Percentiles rank a stretch among this genome's conserved stretches.
phyloP scores from a whole-genome alignment of 148 eudicot genomes.

The Heliamphora exappendiculata region DNA sequence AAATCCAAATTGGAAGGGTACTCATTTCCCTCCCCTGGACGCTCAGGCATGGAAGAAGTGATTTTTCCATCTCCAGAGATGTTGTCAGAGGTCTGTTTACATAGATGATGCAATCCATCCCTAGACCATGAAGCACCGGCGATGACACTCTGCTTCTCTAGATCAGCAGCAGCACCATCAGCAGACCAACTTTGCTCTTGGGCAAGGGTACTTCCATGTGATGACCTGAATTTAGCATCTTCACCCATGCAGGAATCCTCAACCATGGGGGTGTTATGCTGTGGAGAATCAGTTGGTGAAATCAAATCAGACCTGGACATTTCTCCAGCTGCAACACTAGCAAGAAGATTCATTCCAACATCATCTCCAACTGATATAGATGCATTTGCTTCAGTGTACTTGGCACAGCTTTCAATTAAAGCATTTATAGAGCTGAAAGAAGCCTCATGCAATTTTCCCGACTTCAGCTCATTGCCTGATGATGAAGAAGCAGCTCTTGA shows the following conservation, averaged over 20 bases:
- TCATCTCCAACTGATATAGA: slow-evolving; percentile 63
- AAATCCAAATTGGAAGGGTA: slow-evolving; percentile 16
- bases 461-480: slow-evolving; percentile 28
- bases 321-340: slow-evolving; percentile 92
- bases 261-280: slow-evolving; percentile 21
- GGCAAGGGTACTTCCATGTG: slow-evolving; percentile 14
- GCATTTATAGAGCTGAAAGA: slow-evolving; percentile 84
- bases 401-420: slow-evolving; percentile 77
- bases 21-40: slow-evolving; percentile 6
- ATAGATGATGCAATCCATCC: slow-evolving; percentile 6
- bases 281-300: slow-evolving; percentile 53
- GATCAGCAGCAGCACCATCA: slow-evolving; percentile 22
- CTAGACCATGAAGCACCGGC: too few species aligned
- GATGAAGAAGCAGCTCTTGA: slow-evolving; percentile 23
- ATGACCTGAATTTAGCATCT: slow-evolving; percentile 19
- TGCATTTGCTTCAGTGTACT: slow-evolving; percentile 52
- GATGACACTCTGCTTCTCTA: too few species aligned
- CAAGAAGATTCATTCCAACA: slow-evolving; percentile 87
- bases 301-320: slow-evolving; percentile 40
- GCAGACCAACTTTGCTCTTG: slow-evolving; percentile 14
- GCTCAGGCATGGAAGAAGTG: slow-evolving; percentile 12
- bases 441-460: slow-evolving; percentile 42
- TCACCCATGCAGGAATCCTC: slow-evolving; percentile 23
- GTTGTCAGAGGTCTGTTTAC: neutral
- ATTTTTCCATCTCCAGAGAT: slow-evolving; percentile 11